Evolutionary conservation across 805 yeast genomes (phyloP).

Genomic region (Candida patagonica): DNA sequence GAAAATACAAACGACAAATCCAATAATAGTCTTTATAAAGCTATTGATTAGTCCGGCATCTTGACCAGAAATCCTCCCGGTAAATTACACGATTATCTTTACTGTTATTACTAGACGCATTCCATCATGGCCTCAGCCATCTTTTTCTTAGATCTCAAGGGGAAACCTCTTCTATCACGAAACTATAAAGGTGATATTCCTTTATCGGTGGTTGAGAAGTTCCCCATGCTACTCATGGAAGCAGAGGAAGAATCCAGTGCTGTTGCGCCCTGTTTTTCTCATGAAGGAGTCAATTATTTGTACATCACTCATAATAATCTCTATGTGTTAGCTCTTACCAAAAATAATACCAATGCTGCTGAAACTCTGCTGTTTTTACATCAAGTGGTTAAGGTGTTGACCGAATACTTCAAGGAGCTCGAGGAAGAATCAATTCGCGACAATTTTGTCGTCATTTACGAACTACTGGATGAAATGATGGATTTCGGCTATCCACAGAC

Average conservation of each 20-base stretch:
- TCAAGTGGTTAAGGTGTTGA: slow-evolving; percentile 36
- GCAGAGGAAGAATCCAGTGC: slow-evolving; percentile 28
- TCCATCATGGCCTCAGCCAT: slow-evolving; percentile 58
- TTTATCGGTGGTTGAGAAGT: slow-evolving; percentile 45
- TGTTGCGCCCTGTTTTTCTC: slow-evolving; percentile 39
- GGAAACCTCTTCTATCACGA: slow-evolving; percentile 56
- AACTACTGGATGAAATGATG: slow-evolving; percentile 80
- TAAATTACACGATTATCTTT: too few relatives aligned
- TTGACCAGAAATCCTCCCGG: too few relatives aligned
- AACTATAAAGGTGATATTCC: slow-evolving; percentile 69
- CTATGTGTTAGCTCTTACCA: slow-evolving; percentile 26
- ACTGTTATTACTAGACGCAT: too few relatives aligned
- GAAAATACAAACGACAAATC: too few relatives aligned
- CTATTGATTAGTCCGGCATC: too few relatives aligned
- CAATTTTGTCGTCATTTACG: slow-evolving; percentile 66
- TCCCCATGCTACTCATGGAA: slow-evolving; percentile 45
- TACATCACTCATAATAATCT: slow-evolving; percentile 45
- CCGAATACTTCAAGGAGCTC: slow-evolving; percentile 38
- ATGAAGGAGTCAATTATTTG: slow-evolving; percentile 46
- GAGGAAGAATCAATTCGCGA: slow-evolving; percentile 57
- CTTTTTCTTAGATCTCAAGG: slow-evolving; percentile 59
- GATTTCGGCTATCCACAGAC: slow-evolving; percentile 83
- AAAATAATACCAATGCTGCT: slow-evolving; percentile 40
- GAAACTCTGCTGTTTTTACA: slow-evolving; percentile 48
- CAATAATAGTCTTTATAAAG: too few relatives aligned